Conservation (phyloP, 352 stramenopile genomes). For the Blastocystis sp. region DNA sequence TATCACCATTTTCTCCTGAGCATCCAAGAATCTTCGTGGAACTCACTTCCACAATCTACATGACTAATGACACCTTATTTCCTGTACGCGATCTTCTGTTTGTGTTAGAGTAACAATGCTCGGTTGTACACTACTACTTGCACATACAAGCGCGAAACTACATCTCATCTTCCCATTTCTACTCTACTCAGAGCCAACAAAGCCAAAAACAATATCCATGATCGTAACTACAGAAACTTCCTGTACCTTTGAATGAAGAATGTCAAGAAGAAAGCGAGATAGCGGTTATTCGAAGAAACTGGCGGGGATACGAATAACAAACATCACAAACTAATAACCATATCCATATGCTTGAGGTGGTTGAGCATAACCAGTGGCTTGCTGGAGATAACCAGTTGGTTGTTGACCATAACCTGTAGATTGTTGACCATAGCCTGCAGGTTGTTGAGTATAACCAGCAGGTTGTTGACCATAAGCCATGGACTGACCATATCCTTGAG, state of each 20-base stretch:
- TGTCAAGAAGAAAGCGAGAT: neutral
- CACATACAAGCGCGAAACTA: slow-evolving; percentile 42
- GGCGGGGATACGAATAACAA: too few relatives aligned
- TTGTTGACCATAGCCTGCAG: too few relatives aligned
- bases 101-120: slow-evolving; percentile 31
- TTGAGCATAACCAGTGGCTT: slow-evolving; percentile 9
- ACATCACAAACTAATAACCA: neutral
- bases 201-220: slow-evolving; percentile 58
- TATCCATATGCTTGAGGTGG: neutral
- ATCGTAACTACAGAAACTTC: neutral
- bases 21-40: slow-evolving; percentile 55
- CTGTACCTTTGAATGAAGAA: slow-evolving; percentile 17
- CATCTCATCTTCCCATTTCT: neutral
- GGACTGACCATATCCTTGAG: neutral
- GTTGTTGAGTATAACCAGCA: too few relatives aligned
- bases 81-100: slow-evolving; percentile 13
- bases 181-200: slow-evolving; percentile 30
- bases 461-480: neutral
- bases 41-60: slow-evolving; percentile 61
- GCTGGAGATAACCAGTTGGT: neutral
- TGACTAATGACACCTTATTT: neutral
- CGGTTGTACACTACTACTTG: slow-evolving; percentile 41
- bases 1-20: slow-evolving; percentile 49
- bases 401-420: too few relatives aligned
- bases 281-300: slow-evolving; percentile 26